These are phyloP conservation scores for sorghum (Sorghum bicolor) DNA, from an alignment of 176 grass and related monocot species.

Conservation along the genomic window DNA sequence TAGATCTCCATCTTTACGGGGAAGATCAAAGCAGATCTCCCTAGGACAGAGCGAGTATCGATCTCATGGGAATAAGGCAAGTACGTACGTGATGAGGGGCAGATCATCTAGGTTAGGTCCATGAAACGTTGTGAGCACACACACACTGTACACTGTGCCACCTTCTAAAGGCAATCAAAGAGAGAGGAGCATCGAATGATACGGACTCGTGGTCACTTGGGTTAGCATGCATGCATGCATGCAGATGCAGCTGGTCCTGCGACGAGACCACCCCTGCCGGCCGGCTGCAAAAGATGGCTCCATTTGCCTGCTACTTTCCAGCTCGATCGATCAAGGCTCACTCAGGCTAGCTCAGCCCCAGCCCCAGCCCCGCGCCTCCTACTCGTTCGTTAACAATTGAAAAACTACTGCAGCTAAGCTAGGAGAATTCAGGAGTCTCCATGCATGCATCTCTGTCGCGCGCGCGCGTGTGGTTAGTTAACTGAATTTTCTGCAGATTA, in stretches of 20 bases:
- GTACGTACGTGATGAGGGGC: not conserved
- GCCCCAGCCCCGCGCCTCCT: not conserved
- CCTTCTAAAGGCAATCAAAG: constrained; percentile 37
- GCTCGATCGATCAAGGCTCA: constrained; percentile 4
- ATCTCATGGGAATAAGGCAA: constrained; percentile 30
- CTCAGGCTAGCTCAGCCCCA: not conserved
- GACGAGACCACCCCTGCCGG: not conserved
- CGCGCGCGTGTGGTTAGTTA: not conserved
- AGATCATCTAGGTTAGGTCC: too few relatives aligned
- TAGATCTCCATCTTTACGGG: constrained; percentile 30
- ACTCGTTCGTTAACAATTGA: not conserved
- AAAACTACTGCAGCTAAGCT: not conserved
- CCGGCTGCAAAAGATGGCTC: constrained; percentile 17
- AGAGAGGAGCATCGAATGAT: constrained; percentile 30
- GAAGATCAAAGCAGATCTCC: constrained; percentile 36
- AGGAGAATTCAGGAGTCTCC: not conserved
- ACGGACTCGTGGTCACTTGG: constrained; percentile 27
- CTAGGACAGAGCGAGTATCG: constrained; percentile 28
- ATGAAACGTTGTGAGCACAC: not conserved
- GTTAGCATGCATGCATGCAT: not conserved
- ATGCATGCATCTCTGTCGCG: not conserved
- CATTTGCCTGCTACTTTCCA: constrained; percentile 34
- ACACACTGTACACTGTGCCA: not conserved
- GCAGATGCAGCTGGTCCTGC: not conserved
- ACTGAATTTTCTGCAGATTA: not conserved